Evolutionary conservation across 495 filamentous ascomycete genomes (phyloP), one percentile per base, ranked within the genome.

Genomic region (Talaromyces wortmannii): DNA sequence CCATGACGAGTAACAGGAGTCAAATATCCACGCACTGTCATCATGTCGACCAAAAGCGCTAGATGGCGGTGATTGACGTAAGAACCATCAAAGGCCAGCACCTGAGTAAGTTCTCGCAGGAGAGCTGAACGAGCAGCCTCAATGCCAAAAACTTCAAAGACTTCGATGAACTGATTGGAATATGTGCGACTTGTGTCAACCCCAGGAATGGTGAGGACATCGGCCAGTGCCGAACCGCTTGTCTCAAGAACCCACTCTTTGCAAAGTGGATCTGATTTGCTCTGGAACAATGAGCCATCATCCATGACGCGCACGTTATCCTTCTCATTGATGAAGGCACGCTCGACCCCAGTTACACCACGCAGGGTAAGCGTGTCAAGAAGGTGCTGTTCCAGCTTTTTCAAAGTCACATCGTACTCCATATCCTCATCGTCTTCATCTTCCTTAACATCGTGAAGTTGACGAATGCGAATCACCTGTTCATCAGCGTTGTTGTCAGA

Each of bases 31-130:
- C 94, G 84, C 51, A 92, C 88, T 15, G 92, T 97, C 94, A 99
- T 99, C 51, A 99, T 90, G 72, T 99, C 94, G 57, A 95, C 90
- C 50, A 99, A 74, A n/a, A 99, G 86, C 16, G 90, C 86, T 73
- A 97, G 79, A 76, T 99, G 94, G 63, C 94, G 91, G 67, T 97
- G 91, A 67, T 99, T 99, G 78, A 99, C 94, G 66, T 99, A 97
- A 7, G 92, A 97, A 78, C 94, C 95, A 62, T 96, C 94, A 59
- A 97, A 97, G 8, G 95, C 88, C 69, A 99, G 72, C 69, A 99
- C 94, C 57, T 87, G 81, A 18, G 84, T 89, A 77, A 97, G 71
- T 65, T 99, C 95, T 32, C 85, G 82, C 67, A 97, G 81, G 33
- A 99, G 76, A 45, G 91, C 88, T 30, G 83, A 82, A 58, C 94